A percentile compares a stretch with the other conserved stretches of the same genome.
phyloP scores from a whole-genome alignment of 2,329 filamentous ascomycete species.

The Stemphylium lycopersici region DNA sequence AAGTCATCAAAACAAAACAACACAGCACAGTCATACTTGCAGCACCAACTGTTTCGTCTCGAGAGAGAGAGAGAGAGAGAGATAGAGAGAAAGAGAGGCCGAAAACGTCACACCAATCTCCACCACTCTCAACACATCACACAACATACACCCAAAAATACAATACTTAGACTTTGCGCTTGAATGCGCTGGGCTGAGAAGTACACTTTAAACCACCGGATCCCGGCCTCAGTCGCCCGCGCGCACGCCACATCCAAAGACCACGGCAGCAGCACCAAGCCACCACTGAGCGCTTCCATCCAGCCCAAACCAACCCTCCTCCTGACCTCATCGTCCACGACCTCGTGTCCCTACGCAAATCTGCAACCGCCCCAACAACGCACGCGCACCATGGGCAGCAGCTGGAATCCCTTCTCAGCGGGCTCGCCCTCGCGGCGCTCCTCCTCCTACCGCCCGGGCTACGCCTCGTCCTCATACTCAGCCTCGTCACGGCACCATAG shows the following conservation, averaged over 20 bases:
- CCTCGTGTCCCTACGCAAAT: neutral
- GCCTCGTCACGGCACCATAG: conserved; percentile 49
- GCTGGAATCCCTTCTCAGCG: conserved; percentile 44
- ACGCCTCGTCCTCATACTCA: conserved; percentile 39
- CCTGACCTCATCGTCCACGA: neutral
- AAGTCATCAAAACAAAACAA: neutral
- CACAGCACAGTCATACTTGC: neutral
- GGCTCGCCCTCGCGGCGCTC: conserved; percentile 24
- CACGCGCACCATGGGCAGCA: conserved; percentile 35
- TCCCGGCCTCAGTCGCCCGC: conserved; percentile 19
- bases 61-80: no score
- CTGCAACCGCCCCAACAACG: neutral
- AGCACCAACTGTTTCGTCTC: neutral
- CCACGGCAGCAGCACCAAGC: neutral
- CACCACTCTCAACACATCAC: neutral
- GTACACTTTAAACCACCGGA: conserved; percentile 23
- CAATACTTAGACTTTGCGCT: conserved; percentile 1
- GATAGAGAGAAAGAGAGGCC: neutral
- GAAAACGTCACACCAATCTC: neutral
- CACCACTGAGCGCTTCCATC: conserved; percentile 12
- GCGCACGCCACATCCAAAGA: conserved; percentile 4
- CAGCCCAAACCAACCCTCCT: conserved; percentile 19
- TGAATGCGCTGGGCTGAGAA: conserved; percentile 26
- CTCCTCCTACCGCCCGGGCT: conserved; percentile 36
- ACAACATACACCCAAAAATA: neutral